Conservation (phyloP, 768 basidiomycete species). For the Tubosaeta sp. region DNA sequence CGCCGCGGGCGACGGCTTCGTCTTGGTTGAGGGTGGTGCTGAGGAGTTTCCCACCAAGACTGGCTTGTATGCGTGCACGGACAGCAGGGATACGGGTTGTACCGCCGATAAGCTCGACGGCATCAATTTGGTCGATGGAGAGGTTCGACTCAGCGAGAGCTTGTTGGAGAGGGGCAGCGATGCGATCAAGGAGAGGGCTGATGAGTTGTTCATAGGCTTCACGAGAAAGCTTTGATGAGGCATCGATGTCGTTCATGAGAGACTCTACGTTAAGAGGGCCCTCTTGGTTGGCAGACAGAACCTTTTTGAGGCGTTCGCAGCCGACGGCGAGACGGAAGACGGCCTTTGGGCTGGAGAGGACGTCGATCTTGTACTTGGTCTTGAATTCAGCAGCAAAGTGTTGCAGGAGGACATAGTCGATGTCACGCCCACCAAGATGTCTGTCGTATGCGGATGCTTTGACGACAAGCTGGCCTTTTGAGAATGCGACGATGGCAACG, state of each 20-base stretch:
- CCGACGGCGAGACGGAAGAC: conserved; percentile 83
- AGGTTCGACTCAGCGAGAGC: conserved; percentile 81
- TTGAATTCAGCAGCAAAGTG: conserved; percentile 94
- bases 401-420: conserved; percentile 85
- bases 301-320: conserved; percentile 94
- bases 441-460: conserved; percentile 88
- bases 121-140: conserved; percentile 78
- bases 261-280: conserved; percentile 91
- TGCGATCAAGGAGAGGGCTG: conserved; percentile 67
- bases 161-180: conserved; percentile 67
- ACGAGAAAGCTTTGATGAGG: conserved; percentile 76
- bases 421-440: conserved; percentile 93
- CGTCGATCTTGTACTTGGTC: conserved; percentile 97
- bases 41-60: conserved; percentile 79
- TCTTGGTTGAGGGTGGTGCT: conserved; percentile 96
- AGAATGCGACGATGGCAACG: conserved; percentile 84
- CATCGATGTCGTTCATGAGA: conserved; percentile 95
- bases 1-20: conserved; percentile 93
- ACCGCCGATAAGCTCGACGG: conserved; percentile 92
- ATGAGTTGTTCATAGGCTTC: conserved; percentile 83
- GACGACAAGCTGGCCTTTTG: conserved; percentile 87
- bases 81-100: conserved; percentile 91
- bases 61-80: conserved; percentile 78
- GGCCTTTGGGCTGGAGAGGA: conserved; percentile 86
- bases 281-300: conserved; percentile 90